These are phyloP conservation scores for Gracilariopsis chorda DNA, from an alignment of 23 red algal genomes.

Conservation along the genomic window DNA sequence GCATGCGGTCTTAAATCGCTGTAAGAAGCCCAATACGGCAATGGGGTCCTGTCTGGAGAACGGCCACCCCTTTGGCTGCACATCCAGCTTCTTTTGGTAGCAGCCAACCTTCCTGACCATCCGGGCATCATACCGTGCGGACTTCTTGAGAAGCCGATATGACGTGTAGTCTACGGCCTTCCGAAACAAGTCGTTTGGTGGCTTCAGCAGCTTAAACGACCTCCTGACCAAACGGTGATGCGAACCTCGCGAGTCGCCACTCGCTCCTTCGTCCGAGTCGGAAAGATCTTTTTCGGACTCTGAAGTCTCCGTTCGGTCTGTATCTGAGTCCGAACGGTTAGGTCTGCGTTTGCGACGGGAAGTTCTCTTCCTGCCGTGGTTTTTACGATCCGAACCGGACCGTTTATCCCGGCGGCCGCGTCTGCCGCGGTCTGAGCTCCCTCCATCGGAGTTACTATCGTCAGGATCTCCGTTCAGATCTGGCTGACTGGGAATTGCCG, in stretches of 20 bases:
- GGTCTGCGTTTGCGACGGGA: neutral
- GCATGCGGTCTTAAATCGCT: constrained; percentile 1
- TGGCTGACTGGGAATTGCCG: too few species aligned
- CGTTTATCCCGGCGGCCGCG: neutral
- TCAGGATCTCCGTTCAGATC: neutral
- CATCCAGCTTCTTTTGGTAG: constrained; percentile 1
- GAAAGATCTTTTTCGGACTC: too few species aligned
- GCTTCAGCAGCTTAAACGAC: neutral
- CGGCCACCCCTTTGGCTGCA: neutral
- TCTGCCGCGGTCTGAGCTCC: neutral
- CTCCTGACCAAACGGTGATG: neutral
- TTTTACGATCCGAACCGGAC: too few species aligned
- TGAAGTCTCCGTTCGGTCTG: too few species aligned
- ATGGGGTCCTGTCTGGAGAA: constrained; percentile 3
- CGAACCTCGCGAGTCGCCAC: too few species aligned
- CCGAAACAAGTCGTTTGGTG: neutral
- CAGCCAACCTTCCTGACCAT: neutral
- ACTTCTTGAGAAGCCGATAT: neutral
- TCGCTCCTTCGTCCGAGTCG: too few species aligned
- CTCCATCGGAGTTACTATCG: neutral
- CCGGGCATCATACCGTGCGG: neutral
- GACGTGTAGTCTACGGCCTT: neutral
- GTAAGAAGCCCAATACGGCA: constrained; percentile 2
- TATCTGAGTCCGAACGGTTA: neutral
- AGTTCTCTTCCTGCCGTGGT: too few species aligned